A percentile compares a stretch with the other conserved stretches of the same genome.
Conservation (phyloP, 257 asterid species). For the Primulina eburnea region DNA sequence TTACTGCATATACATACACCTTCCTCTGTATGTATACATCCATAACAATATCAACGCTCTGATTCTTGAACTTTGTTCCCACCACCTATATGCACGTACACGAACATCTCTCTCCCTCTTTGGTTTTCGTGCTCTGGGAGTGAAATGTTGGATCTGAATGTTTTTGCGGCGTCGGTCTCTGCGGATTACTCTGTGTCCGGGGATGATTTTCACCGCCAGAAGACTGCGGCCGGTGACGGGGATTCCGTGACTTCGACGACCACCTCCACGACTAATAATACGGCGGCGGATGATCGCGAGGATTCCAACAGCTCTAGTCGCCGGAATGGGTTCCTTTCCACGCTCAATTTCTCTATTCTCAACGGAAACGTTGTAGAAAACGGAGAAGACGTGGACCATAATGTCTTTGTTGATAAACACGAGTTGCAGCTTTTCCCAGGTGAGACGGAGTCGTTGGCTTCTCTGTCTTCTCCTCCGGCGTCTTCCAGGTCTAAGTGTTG, state of each 20-base stretch:
- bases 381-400: constrained; percentile 32
- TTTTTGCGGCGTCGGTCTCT: constrained; percentile 45
- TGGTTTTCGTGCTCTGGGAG: not conserved
- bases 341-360: constrained; percentile 73
- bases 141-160: constrained; percentile 86
- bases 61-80: not conserved
- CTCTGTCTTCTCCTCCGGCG: constrained; percentile 21
- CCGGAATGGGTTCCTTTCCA: constrained; percentile 30
- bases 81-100: too few species aligned
- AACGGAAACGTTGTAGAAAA: constrained; percentile 31
- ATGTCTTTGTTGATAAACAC: constrained; percentile 16
- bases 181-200: constrained; percentile 32
- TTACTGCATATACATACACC: not conserved
- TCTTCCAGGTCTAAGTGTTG: constrained; percentile 29
- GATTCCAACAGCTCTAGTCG: constrained; percentile 52
- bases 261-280: constrained; percentile 47
- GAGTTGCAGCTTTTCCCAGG: constrained; percentile 67
- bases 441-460: constrained; percentile 21
- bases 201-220: constrained; percentile 37
- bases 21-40: too few species aligned
- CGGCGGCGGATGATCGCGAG: constrained; percentile 29
- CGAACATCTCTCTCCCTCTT: not conserved
- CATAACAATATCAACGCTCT: not conserved
- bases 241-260: constrained; percentile 54
- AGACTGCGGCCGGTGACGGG: constrained; percentile 36